Percentiles rank a stretch among this genome's conserved stretches.
Conservation (phyloP, 129 eudicot species). For the Chrysanthemum seticuspe region DNA sequence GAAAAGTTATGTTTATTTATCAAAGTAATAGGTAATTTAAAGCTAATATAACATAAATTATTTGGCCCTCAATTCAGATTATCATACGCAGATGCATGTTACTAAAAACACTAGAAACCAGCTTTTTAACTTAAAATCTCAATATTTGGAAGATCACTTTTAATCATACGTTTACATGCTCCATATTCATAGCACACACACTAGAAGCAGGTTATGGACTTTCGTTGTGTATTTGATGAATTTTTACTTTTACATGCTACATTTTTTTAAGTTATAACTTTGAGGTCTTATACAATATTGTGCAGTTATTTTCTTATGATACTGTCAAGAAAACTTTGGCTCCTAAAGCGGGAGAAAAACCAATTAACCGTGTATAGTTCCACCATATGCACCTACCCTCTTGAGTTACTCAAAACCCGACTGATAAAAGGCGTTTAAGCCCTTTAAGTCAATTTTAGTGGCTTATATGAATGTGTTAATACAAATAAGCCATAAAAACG, state of each 20-base stretch:
- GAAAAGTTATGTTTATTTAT: background rate
- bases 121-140: background rate
- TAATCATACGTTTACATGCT: background rate
- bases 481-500: no score
- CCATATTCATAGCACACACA: background rate
- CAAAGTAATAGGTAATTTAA: background rate
- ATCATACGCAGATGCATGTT: background rate
- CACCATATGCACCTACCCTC: conserved; percentile 80
- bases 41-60: background rate
- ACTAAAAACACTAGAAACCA: background rate
- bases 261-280: background rate
- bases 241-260: background rate
- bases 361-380: conserved; percentile 58
- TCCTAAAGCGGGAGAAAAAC: conserved; percentile 68
- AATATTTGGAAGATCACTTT: background rate
- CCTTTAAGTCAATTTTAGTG: no score
- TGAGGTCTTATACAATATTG: conserved; percentile 21
- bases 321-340: conserved; percentile 70
- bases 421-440: conserved; percentile 19
- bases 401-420: conserved; percentile 91
- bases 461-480: no score
- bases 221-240: background rate
- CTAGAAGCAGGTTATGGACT: background rate
- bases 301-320: conserved; percentile 76
- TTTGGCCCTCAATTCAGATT: background rate